Evolutionary conservation across 2,329 filamentous ascomycete species (phyloP), one percentile per base, ranked within the genome.

Genomic region (Fusarium hainanense): DNA sequence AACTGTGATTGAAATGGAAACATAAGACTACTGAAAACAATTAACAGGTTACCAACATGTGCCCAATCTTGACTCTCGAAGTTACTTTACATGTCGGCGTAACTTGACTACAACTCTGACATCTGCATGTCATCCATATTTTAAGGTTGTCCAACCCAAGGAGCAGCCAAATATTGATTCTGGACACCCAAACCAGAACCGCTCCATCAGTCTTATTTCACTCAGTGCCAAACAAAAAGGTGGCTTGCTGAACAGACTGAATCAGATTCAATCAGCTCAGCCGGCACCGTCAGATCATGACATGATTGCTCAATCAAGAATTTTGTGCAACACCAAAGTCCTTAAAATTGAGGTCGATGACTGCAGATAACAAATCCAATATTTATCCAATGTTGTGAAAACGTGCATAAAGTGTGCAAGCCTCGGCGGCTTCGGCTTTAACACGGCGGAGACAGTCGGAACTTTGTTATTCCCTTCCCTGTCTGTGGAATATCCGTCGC

Each of bases 351-450:
- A n/a, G 37, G 23, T 52, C 42, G 34, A n/a, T 28, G 32, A 52
- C 23, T 9, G 49, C 49, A 42, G 49, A 52, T n/a, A 4, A 51
- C 2, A 18, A 51, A 27, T 21, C n/a, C 49, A 42, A 52, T 52
- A 52, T 52, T 52, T 42, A 28, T 25, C 49, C 18, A n/a, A 5
- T 21, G 21, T 21, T 52, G 49, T 52, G 23, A 52, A 52, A 42
- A 18, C 34, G 1, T 52, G 34, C 49, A 52, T 52, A 52, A 27
- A 16, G 2, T 11, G 7, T 23, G 4, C 30, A 27, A 14, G 18
- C 32, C 21, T 9, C 4, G 12, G n/a, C 10, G 23, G 7, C 18
- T 18, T 16, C 18, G 14, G 49, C 5, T 41, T 51, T 9, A 27
- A 51, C 9, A 2, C 11, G 1, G 6, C 8, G 8, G 2, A 6